Conservation (phyloP, 805 yeast genomes). For the Ogataea dorogensis region DNA sequence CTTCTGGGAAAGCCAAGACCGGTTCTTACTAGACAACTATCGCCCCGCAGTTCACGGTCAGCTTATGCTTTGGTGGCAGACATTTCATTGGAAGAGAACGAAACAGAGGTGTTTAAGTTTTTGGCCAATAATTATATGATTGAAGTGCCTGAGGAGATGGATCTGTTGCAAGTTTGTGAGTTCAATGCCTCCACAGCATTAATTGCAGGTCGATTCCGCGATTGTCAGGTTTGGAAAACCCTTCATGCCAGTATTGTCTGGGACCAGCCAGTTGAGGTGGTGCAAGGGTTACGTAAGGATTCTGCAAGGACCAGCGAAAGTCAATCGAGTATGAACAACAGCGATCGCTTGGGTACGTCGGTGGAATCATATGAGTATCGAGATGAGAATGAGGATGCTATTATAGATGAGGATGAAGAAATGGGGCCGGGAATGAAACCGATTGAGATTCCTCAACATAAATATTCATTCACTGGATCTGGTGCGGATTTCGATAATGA, state of each 20-base stretch:
- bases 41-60: constrained; percentile 10
- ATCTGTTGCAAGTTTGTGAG: constrained; percentile 52
- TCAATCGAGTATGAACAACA: constrained; percentile 23
- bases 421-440: constrained; percentile 14
- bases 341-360: constrained; percentile 25
- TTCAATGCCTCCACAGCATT: constrained; percentile 58
- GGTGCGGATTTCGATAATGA: constrained; percentile 38
- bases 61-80: constrained; percentile 42
- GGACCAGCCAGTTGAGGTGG: constrained; percentile 20
- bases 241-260: constrained; percentile 48
- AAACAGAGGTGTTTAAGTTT: constrained; percentile 43
- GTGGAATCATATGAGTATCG: constrained; percentile 16
- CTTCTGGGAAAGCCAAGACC: constrained; percentile 18
- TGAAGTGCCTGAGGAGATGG: constrained; percentile 46
- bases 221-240: constrained; percentile 63
- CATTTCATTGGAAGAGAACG: constrained; percentile 43
- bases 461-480: constrained; percentile 34
- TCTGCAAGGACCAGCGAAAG: constrained; percentile 22
- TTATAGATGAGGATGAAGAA: constrained; percentile 25
- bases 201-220: constrained; percentile 48
- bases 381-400: constrained; percentile 26
- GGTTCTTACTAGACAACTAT: constrained; percentile 12
- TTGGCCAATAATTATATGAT: constrained; percentile 50
- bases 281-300: constrained; percentile 20
- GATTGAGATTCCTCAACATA: constrained; percentile 24